phyloP scores from a whole-genome alignment of 73 alveolate species.

The Paramecium sonneborni region DNA sequence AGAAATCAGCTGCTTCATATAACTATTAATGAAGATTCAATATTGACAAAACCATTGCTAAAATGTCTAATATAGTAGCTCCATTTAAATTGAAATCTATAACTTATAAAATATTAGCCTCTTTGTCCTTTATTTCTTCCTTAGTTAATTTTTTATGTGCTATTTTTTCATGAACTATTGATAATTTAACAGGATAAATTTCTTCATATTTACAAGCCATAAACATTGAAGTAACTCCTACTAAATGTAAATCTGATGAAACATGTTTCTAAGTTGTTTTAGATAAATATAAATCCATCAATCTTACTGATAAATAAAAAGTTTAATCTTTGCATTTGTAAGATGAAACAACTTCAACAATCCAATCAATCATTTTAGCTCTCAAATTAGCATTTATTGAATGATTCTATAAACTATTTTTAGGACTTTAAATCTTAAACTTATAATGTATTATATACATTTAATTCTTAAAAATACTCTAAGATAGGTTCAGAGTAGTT shows the following conservation, averaged over 20 bases:
- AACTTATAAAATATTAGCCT: background rate
- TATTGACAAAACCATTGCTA: background rate
- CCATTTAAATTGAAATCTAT: background rate
- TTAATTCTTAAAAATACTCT: background rate
- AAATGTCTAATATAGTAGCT: background rate
- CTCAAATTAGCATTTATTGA: conserved; percentile 72
- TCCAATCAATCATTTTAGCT: conserved; percentile 95
- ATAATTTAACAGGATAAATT: conserved; percentile 68
- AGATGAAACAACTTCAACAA: conserved; percentile 86
- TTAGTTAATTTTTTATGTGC: conserved; percentile 35
- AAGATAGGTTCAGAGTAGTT: background rate
- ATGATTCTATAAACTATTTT: conserved; percentile 59
- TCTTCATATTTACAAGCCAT: conserved; percentile 80
- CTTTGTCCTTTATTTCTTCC: conserved; percentile 22
- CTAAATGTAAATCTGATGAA: conserved; percentile 64
- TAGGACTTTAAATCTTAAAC: background rate
- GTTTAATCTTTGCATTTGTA: conserved; percentile 76
- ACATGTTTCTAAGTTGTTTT: background rate
- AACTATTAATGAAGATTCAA: background rate
- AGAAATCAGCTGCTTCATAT: background rate
- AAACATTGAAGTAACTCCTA: conserved; percentile 74
- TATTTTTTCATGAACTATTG: conserved; percentile 47
- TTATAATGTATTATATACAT: no score
- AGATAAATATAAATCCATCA: conserved; percentile 70
- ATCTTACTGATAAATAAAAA: conserved; percentile 83